Base-by-base conservation (phyloP, 2,329 filamentous ascomycete species). In the Hysterium pulicare region DNA sequence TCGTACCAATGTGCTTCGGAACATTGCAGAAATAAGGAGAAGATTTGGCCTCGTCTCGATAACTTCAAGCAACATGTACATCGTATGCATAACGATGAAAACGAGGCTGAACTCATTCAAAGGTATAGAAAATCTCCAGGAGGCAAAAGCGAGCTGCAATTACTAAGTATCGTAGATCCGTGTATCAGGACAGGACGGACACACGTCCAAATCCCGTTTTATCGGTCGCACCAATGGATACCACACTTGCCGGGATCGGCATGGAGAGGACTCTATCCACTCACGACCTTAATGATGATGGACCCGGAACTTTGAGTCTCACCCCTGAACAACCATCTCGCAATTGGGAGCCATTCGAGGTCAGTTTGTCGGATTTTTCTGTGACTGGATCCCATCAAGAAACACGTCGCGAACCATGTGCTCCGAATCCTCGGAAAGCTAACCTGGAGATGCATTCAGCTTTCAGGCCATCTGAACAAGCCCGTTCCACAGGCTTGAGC, bases 11-110 rank as follows among this genome's bases (percentile, higher is more conserved):
- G 87, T 59, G 74, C 73, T 38, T 69, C 78, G 5, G 66, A 66
- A 5, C 56, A 69, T 17, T 89, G 85, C 55, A 72, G 69, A 19
- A 77, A 71, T 19, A 82, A 73, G 47, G 71, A 71, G 1, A 95
- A 94, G 61, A 69, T 76, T 26, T 95, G 87, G 87, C 84, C 86
- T 1, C 79, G 90, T 17, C 73, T 83, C 38, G 90, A 96, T 64
- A 96, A 96, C 58, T 95, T 95, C 63, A 83, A 83, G 47, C 81
- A 84, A 26, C 90, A 96, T 59, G 74, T 95, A 34, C 73, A 70
- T 38, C 78, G 84, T 9, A 81, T 87, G 55, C 90, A 95, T 61
- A 47, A 58, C 1, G 59, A 73, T 4, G 66, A 73, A 31, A 61
- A 75, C 43, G 51, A 66, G 0, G 58, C 71, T 0, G 58, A 68